Evolutionary conservation across 352 stramenopile genomes (phyloP).

Genomic region (Plasmopara muralis): DNA sequence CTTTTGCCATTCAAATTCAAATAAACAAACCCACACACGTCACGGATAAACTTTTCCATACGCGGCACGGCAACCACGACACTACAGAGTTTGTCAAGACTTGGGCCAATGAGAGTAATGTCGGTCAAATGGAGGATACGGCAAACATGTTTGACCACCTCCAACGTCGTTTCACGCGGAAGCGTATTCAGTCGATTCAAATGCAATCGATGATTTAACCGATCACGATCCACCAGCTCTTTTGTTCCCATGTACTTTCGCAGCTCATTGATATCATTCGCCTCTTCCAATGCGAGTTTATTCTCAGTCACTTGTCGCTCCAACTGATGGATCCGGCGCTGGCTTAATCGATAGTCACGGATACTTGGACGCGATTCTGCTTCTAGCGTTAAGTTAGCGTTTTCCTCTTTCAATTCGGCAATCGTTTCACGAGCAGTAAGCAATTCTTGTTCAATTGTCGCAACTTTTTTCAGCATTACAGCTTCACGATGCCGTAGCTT

Average conservation of each 20-base stretch:
- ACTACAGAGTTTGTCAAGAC: constrained; percentile 71
- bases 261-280: constrained; percentile 69
- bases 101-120: constrained; percentile 73
- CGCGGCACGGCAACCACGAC: constrained; percentile 72
- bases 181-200: constrained; percentile 71
- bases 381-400: constrained; percentile 69
- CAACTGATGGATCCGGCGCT: constrained; percentile 69
- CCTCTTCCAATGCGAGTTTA: constrained; percentile 68
- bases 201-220: constrained; percentile 68
- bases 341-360: constrained; percentile 63
- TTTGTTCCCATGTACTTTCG: constrained; percentile 79
- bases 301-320: constrained; percentile 68
- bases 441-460: constrained; percentile 67
- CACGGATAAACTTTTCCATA: constrained; percentile 84
- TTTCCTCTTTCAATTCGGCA: constrained; percentile 70
- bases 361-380: constrained; percentile 77
- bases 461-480: constrained; percentile 75
- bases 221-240: constrained; percentile 70
- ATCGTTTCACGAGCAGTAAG: constrained; percentile 52
- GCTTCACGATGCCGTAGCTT: constrained; percentile 59
- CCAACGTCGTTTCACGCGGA: constrained; percentile 65
- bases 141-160: constrained; percentile 83
- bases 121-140: constrained; percentile 74
- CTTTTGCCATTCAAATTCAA: constrained; percentile 30
- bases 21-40: constrained; percentile 76